These are phyloP conservation scores for Aspergillus jensenii DNA, from an alignment of 2,329 filamentous ascomycete species.

Conservation along the genomic window DNA sequence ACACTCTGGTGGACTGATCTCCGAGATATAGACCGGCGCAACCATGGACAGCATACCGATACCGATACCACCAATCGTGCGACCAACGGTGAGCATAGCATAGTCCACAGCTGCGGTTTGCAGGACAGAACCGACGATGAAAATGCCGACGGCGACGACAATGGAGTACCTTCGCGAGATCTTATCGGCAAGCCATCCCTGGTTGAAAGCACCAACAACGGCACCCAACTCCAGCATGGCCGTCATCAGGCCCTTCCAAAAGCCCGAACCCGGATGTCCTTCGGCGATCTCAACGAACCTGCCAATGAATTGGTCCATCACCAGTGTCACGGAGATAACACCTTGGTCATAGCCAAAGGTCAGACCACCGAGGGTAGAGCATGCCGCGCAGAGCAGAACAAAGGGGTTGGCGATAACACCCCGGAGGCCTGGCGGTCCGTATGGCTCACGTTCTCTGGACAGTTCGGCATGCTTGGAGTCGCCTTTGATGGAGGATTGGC, in stretches of 20 bases:
- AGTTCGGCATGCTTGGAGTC: constrained; percentile 1
- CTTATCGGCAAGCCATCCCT: constrained; percentile 53
- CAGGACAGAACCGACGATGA: constrained; percentile 52
- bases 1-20: constrained; percentile 51
- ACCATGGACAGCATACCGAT: constrained; percentile 54
- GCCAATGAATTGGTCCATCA: constrained; percentile 53
- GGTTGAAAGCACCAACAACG: constrained; percentile 46
- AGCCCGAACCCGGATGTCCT: constrained; percentile 34
- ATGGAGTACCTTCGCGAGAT: constrained; percentile 55
- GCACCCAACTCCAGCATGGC: constrained; percentile 59
- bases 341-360: constrained; percentile 53
- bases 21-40: constrained; percentile 54
- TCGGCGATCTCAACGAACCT: constrained; percentile 46
- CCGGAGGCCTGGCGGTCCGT: neutral
- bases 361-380: constrained; percentile 47
- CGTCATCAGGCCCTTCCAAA: constrained; percentile 50
- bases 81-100: constrained; percentile 51
- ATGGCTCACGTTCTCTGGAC: neutral
- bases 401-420: constrained; percentile 1
- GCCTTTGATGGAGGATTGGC: neutral
- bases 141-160: constrained; percentile 51
- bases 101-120: constrained; percentile 54
- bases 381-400: constrained; percentile 2
- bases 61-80: constrained; percentile 52
- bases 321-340: constrained; percentile 48